Evolutionary conservation across 2,329 filamentous ascomycete genomes (phyloP).

Genomic region (Arthrinium puccinioides): DNA sequence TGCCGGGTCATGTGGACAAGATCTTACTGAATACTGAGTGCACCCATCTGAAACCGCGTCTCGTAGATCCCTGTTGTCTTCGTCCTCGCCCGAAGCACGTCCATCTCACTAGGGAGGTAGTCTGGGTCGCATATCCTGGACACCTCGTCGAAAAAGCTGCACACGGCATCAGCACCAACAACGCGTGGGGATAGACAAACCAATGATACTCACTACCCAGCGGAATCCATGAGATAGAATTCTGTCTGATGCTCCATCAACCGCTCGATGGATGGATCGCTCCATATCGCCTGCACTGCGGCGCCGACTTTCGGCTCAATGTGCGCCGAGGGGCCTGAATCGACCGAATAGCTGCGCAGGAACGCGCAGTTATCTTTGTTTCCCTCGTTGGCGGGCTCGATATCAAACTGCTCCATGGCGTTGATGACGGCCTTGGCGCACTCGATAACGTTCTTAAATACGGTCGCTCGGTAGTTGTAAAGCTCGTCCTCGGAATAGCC

Average conservation of each 20-base stretch:
- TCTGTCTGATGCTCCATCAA: conserved; percentile 93
- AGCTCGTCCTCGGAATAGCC: conserved; percentile 94
- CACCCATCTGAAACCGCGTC: conserved; percentile 96
- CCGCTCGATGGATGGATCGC: conserved; percentile 72
- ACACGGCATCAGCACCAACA: neutral
- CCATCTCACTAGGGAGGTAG: conserved; percentile 89
- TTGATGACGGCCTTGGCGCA: conserved; percentile 90
- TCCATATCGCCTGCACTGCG: conserved; percentile 83
- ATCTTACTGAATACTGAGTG: conserved; percentile 93
- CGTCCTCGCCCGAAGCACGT: conserved; percentile 89
- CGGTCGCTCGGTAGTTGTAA: conserved; percentile 86
- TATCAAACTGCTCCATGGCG: conserved; percentile 86
- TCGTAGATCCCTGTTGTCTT: conserved; percentile 99
- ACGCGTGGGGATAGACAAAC: conserved; percentile 1
- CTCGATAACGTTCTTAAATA: conserved; percentile 97
- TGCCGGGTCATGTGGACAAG: neutral
- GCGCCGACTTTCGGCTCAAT: conserved; percentile 75
- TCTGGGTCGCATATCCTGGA: conserved; percentile 74
- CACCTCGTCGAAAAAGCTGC: conserved; percentile 92
- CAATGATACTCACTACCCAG: conserved; percentile 85
- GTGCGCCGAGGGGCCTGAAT: conserved; percentile 80
- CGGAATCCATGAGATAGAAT: conserved; percentile 99
- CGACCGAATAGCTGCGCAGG: conserved; percentile 79
- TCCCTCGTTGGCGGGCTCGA: conserved; percentile 65
- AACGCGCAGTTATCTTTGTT: conserved; percentile 73